These are phyloP conservation scores for Mortierella alpina DNA, from an alignment of 192 early-diverging fungal genomes.

Conservation along the genomic window DNA sequence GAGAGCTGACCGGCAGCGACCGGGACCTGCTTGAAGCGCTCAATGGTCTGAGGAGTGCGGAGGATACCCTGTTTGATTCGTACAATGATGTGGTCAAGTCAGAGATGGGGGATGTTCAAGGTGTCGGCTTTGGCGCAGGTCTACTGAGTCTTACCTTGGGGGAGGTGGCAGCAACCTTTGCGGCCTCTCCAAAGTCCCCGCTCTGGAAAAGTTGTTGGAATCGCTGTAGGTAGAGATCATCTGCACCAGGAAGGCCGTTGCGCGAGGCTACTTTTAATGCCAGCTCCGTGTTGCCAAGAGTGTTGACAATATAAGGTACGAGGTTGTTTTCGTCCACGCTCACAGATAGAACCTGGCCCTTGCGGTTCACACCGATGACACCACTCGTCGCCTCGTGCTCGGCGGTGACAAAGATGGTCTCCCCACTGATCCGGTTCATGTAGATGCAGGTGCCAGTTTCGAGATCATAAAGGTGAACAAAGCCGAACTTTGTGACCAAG, in stretches of 20 bases:
- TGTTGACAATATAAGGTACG: conserved; percentile 90
- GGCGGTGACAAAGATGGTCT: conserved; percentile 98
- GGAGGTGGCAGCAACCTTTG: conserved; percentile 95
- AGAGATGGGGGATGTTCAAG: neutral
- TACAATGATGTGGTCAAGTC: neutral
- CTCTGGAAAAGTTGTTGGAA: conserved; percentile 87
- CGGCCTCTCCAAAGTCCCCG: conserved; percentile 88
- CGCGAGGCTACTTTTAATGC: conserved; percentile 92
- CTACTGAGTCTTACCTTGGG: conserved; percentile 68
- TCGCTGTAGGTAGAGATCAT: conserved; percentile 89
- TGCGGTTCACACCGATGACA: conserved; percentile 95
- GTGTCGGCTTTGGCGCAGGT: too few relatives aligned
- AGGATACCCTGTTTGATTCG: conserved; percentile 81
- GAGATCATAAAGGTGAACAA: conserved; percentile 96
- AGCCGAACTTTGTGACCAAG: conserved; percentile 98
- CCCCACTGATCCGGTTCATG: conserved; percentile 98
- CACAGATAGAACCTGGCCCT: conserved; percentile 98
- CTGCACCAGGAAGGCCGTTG: conserved; percentile 91
- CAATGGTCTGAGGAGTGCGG: conserved; percentile 93
- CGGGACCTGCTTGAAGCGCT: conserved; percentile 89
- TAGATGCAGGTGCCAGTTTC: conserved; percentile 95
- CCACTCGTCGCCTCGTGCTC: conserved; percentile 88
- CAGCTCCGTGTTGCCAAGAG: conserved; percentile 86
- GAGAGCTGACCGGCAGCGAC: conserved; percentile 82
- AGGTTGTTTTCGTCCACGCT: conserved; percentile 90